Evolutionary conservation across 371 early-diverging fungal genomes (phyloP).

Genomic region (Parasitella parasitica): DNA sequence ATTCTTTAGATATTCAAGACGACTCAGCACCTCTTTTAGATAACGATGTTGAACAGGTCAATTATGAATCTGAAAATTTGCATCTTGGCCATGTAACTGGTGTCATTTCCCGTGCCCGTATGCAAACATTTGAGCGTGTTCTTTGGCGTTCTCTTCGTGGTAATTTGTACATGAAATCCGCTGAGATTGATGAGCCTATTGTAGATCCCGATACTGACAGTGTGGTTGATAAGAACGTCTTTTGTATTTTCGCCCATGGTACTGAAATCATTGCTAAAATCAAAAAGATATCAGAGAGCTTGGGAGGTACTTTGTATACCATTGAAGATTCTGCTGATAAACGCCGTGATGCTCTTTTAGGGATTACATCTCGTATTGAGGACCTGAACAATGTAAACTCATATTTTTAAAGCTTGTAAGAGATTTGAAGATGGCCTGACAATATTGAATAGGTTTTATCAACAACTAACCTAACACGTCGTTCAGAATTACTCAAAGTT

Average conservation of each 20-base stretch:
- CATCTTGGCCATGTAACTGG: conserved; percentile 83
- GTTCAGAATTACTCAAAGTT: conserved; percentile 28
- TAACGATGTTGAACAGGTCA: conserved; percentile 52
- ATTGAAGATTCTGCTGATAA: conserved; percentile 83
- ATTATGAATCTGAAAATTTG: conserved; percentile 24
- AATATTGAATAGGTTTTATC: conserved; percentile 60
- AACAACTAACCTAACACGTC: conserved; percentile 83
- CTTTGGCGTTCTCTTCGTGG: conserved; percentile 97
- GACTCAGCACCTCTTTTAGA: conserved; percentile 59
- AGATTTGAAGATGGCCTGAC: conserved; percentile 6
- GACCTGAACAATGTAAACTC: conserved; percentile 50
- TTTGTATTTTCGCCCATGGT: conserved; percentile 97
- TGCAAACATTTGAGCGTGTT: conserved; percentile 92
- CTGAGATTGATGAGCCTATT: conserved; percentile 92
- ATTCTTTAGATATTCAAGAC: conserved; percentile 57
- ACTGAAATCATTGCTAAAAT: conserved; percentile 86
- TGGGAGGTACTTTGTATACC: conserved; percentile 93
- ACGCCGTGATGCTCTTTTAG: conserved; percentile 77
- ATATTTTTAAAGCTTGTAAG: background rate
- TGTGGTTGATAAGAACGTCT: conserved; percentile 89
- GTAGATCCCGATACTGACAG: conserved; percentile 85
- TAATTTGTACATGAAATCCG: conserved; percentile 94
- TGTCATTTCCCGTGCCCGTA: conserved; percentile 81
- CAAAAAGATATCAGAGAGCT: conserved; percentile 89
- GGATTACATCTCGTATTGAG: conserved; percentile 61